phyloP scores from a whole-genome alignment of 2,329 filamentous ascomycete species.

The Leptographium flavum region DNA sequence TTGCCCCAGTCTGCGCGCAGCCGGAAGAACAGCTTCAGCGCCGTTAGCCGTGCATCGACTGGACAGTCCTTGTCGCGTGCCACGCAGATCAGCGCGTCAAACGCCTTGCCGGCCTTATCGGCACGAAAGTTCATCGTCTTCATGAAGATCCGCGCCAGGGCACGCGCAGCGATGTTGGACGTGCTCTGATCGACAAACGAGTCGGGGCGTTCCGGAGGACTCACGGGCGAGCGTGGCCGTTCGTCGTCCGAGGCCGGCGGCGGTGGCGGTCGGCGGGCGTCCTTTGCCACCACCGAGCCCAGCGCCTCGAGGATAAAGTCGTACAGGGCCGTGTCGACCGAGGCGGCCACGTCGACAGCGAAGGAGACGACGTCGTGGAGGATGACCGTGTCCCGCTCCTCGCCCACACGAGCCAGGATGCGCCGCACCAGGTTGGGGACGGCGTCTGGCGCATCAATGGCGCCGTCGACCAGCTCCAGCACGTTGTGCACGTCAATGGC shows the following conservation, averaged over 20 bases:
- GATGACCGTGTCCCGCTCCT: constrained; percentile 51
- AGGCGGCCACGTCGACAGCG: constrained; percentile 48
- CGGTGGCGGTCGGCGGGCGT: constrained; percentile 28
- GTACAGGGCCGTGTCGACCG: constrained; percentile 44
- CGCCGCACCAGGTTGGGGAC: constrained; percentile 45
- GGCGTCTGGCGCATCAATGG: constrained; percentile 36
- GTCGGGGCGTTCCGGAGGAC: constrained; percentile 15
- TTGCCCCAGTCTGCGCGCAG: constrained; percentile 72
- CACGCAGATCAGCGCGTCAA: constrained; percentile 49
- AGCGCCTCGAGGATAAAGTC: constrained; percentile 40
- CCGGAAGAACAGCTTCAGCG: constrained; percentile 68
- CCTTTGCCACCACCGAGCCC: constrained; percentile 32
- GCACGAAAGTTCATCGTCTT: constrained; percentile 53
- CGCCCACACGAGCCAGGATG: constrained; percentile 44
- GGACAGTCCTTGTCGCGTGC: constrained; percentile 45
- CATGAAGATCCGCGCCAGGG: constrained; percentile 64
- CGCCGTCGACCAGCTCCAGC: constrained; percentile 36
- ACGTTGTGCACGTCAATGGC: constrained; percentile 46
- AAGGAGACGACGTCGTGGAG: constrained; percentile 51
- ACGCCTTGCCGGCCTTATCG: constrained; percentile 48
- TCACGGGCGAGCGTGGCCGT: constrained; percentile 15
- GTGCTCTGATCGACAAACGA: constrained; percentile 31
- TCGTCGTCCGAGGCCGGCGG: not conserved
- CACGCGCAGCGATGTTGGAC: constrained; percentile 56
- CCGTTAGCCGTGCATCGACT: constrained; percentile 55